Evolutionary conservation across 495 filamentous ascomycete species (phyloP).

Genomic region (Zalerion maritima): DNA sequence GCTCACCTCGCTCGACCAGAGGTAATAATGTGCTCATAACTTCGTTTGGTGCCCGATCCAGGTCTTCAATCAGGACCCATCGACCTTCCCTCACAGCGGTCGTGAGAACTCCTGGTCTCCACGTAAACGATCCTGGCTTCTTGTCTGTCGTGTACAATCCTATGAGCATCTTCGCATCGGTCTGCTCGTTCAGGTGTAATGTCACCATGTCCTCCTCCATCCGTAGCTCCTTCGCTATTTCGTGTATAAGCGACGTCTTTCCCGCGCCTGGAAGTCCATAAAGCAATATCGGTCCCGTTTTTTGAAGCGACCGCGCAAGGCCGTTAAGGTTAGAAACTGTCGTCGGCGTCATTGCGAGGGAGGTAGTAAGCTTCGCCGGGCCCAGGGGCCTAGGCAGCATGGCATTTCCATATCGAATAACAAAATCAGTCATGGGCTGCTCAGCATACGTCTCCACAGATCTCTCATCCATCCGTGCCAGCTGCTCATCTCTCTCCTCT

Average conservation of each 20-base stretch:
- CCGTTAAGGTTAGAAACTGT: conserved; percentile 51
- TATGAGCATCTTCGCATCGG: conserved; percentile 85
- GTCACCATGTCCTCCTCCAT: conserved; percentile 68
- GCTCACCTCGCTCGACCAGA: conserved; percentile 73
- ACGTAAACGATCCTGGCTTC: conserved; percentile 74
- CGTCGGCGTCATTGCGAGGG: conserved; percentile 58
- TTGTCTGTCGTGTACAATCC: conserved; percentile 82
- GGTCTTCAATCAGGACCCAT: conserved; percentile 93
- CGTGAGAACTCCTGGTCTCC: conserved; percentile 87
- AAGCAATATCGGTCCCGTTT: conserved; percentile 55
- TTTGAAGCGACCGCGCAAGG: conserved; percentile 51
- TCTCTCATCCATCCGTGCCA: conserved; percentile 7
- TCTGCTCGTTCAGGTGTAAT: conserved; percentile 91
- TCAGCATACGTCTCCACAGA: conserved; percentile 8
- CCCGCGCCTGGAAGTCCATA: conserved; percentile 76
- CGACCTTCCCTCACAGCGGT: conserved; percentile 85
- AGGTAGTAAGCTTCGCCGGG: conserved; percentile 30
- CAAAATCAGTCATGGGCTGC: conserved; percentile 25
- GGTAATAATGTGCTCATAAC: conserved; percentile 84
- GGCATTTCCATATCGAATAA: conserved; percentile 38
- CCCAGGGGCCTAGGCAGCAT: conserved; percentile 52
- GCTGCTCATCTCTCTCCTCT: conserved; percentile 11
- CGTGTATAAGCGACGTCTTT: conserved; percentile 76
- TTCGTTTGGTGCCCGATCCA: conserved; percentile 91
- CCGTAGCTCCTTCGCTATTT: conserved; percentile 62